These are phyloP conservation scores for Asterophora parasitica DNA, from an alignment of 768 basidiomycete genomes.

Conservation along the genomic window DNA sequence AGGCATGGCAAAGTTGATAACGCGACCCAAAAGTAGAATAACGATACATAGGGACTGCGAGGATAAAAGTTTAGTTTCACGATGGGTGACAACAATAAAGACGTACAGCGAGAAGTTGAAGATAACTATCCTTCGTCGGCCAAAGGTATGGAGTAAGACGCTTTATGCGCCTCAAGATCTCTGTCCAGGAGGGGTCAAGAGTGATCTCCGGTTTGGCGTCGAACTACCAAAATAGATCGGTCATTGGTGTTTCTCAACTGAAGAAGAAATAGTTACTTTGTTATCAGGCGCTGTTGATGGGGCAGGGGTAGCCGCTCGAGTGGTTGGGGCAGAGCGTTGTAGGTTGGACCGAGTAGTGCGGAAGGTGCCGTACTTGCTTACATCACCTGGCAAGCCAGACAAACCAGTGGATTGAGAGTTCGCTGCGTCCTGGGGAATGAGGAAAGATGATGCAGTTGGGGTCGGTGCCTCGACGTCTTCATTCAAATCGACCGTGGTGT, in stretches of 20 bases:
- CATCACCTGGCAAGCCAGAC: constrained; percentile 32
- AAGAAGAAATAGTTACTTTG: constrained; percentile 28
- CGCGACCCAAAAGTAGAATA: constrained; percentile 67
- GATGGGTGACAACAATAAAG: constrained; percentile 3
- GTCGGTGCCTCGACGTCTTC: constrained; percentile 35
- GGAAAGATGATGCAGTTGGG: constrained; percentile 47
- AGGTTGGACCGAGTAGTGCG: constrained; percentile 42
- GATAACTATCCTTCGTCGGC: constrained; percentile 60
- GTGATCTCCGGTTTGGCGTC: constrained; percentile 47
- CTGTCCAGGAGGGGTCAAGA: constrained; percentile 66
- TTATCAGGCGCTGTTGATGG: constrained; percentile 35
- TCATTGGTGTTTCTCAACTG: not conserved
- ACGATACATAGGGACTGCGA: constrained; percentile 59
- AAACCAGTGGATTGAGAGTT: constrained; percentile 39
- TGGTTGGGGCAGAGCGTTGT: constrained; percentile 49
- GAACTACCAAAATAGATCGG: constrained; percentile 21
- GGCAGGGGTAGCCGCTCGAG: constrained; percentile 46
- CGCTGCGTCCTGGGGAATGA: constrained; percentile 46
- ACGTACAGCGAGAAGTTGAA: constrained; percentile 69
- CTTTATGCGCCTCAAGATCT: constrained; percentile 59
- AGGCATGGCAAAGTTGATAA: constrained; percentile 73
- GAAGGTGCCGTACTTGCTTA: constrained; percentile 77
- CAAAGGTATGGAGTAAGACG: constrained; percentile 78
- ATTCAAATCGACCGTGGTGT: constrained; percentile 44
- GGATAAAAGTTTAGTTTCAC: constrained; percentile 1